These are phyloP conservation scores for Moesziomyces globuligerus DNA, from an alignment of 1,284 basidiomycete species.

Conservation along the genomic window DNA sequence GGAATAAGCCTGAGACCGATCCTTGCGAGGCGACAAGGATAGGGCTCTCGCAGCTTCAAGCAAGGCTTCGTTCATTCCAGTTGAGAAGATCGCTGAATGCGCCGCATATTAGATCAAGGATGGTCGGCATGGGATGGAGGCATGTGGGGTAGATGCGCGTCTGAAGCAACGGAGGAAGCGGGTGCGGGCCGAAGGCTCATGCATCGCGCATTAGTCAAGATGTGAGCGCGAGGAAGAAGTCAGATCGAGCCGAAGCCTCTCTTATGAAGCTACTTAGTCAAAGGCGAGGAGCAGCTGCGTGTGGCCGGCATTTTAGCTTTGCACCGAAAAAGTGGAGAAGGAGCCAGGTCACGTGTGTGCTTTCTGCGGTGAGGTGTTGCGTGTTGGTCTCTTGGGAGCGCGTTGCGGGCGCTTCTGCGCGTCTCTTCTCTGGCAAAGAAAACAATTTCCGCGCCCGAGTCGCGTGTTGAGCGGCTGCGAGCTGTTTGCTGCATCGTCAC, in stretches of 20 bases:
- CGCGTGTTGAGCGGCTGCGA: too few relatives aligned
- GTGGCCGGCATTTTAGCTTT: too few relatives aligned
- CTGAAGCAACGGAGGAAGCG: not conserved
- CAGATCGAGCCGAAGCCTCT: too few relatives aligned
- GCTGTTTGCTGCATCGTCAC: too few relatives aligned
- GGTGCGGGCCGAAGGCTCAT: too few relatives aligned
- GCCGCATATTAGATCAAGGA: not conserved
- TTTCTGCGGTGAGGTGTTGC: conserved; percentile 13
- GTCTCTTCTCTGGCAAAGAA: too few relatives aligned
- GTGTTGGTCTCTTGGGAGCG: conserved; percentile 26
- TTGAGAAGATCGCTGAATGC: not conserved
- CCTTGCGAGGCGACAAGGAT: conserved; percentile 24
- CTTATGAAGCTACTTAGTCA: too few relatives aligned
- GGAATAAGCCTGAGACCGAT: not conserved
- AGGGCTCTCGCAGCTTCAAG: conserved; percentile 22
- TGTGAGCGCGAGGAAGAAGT: too few relatives aligned
- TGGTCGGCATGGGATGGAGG: not conserved
- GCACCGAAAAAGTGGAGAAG: conserved; percentile 14
- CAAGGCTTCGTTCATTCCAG: conserved; percentile 29
- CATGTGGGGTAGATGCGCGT: not conserved
- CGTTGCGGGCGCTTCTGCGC: conserved; percentile 6
- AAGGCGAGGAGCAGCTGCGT: too few relatives aligned
- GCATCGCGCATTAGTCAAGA: too few relatives aligned
- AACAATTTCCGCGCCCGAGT: too few relatives aligned
- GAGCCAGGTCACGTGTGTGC: conserved; percentile 35